Percentiles rank a stretch among this genome's conserved stretches.
These are phyloP conservation scores for Tremellales sp. DNA, from an alignment of 1,284 basidiomycete genomes.

Conservation along the genomic window DNA sequence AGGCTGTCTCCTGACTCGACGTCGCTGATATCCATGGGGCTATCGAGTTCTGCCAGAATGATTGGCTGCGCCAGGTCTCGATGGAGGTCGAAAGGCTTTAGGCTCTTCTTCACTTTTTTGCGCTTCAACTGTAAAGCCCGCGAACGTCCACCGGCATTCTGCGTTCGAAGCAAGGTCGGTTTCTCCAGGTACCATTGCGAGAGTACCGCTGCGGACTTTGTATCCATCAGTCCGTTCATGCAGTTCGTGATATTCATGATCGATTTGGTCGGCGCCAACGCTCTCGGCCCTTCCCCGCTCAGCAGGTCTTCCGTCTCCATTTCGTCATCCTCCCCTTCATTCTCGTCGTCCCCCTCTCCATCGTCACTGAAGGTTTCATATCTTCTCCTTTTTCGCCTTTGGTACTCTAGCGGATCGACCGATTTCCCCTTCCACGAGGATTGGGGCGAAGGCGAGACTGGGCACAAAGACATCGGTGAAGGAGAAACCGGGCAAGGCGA, in stretches of 20 bases:
- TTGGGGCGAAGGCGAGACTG: no score
- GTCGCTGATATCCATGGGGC: background rate
- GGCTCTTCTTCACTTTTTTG: background rate
- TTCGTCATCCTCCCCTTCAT: background rate
- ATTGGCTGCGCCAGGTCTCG: no score
- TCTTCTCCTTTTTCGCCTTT: background rate
- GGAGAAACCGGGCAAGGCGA: background rate
- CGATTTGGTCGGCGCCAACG: background rate
- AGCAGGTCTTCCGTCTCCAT: background rate
- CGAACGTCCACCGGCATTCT: no score
- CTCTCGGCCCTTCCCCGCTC: background rate
- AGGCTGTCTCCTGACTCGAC: no score
- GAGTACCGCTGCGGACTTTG: no score
- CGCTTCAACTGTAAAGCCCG: no score
- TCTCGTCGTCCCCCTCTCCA: background rate
- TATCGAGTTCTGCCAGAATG: no score
- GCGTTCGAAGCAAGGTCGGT: no score
- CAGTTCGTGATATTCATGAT: background rate
- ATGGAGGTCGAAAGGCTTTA: background rate
- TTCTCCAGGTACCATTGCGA: no score
- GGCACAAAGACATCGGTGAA: background rate
- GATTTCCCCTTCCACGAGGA: background rate
- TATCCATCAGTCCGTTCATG: slow-evolving; percentile 1
- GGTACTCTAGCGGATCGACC: background rate
- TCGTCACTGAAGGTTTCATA: background rate